Percentiles rank a stretch among this genome's conserved stretches.
Conservation (phyloP, 2,329 filamentous ascomycete genomes). For the Scytalidium lignicola region DNA sequence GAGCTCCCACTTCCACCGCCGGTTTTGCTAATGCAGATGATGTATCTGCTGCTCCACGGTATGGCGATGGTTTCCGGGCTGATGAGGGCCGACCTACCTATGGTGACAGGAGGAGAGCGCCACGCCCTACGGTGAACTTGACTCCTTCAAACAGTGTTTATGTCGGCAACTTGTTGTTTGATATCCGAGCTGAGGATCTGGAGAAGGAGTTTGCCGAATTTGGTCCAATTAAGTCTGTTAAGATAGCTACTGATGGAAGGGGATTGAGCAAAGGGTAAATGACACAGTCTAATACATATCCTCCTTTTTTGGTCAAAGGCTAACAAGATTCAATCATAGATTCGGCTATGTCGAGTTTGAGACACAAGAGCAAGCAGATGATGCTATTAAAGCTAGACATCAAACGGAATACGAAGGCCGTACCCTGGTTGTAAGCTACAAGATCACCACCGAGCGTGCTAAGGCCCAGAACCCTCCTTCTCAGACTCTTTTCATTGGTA, state of each 20-base stretch:
- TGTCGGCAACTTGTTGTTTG: conserved; percentile 66
- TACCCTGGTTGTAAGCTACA: conserved; percentile 55
- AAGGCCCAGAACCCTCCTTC: conserved; percentile 41
- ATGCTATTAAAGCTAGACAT: conserved; percentile 54
- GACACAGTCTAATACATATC: not conserved
- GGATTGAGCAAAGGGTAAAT: conserved; percentile 66
- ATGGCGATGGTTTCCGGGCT: not conserved
- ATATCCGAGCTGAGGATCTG: conserved; percentile 56
- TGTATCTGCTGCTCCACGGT: not conserved
- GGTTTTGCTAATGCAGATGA: conserved; percentile 9
- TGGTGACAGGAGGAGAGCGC: not conserved
- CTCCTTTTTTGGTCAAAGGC: not conserved
- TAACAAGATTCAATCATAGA: conserved; percentile 31
- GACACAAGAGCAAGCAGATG: conserved; percentile 43
- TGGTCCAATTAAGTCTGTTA: conserved; percentile 48
- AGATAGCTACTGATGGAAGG: conserved; percentile 54
- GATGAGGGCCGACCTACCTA: not conserved
- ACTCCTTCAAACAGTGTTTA: conserved; percentile 40
- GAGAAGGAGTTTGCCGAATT: conserved; percentile 52
- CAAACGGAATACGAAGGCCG: conserved; percentile 59
- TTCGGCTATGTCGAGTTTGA: conserved; percentile 64
- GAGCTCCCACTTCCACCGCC: conserved; percentile 7
- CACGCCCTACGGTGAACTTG: not conserved
- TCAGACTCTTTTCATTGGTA: conserved; percentile 74
- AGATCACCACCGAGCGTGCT: conserved; percentile 20